Conservation (phyloP, 208 protist species). For the Leishmania turanica region DNA sequence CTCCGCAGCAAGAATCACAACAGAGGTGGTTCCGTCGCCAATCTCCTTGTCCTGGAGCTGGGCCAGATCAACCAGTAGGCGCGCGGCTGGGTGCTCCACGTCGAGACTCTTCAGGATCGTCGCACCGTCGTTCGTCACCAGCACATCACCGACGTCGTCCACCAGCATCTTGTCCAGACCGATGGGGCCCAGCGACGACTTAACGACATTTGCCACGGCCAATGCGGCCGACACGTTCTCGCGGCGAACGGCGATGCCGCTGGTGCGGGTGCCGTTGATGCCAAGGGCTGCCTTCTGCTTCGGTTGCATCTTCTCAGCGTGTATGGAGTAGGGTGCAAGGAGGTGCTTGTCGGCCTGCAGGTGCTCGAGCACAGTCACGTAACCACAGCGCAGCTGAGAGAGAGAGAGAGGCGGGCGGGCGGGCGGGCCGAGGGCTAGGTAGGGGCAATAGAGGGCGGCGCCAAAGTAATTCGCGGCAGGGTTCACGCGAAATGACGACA, state of each 20-base stretch:
- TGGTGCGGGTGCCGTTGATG: conserved; percentile 96
- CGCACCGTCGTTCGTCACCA: conserved; percentile 99
- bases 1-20: conserved; percentile 99
- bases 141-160: conserved; percentile 99
- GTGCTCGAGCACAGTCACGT: neutral
- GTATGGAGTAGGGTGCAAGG: conserved; percentile 3
- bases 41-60: conserved; percentile 99
- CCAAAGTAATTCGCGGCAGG: neutral
- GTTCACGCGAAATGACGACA: neutral
- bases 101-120: conserved; percentile 94
- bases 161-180: conserved; percentile 99
- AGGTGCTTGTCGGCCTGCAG: neutral
- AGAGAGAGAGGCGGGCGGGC: neutral
- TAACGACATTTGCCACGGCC: conserved; percentile 99
- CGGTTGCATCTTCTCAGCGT: conserved; percentile 63
- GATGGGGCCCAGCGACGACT: conserved; percentile 99
- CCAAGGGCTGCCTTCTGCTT: conserved; percentile 88
- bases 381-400: neutral
- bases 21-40: conserved; percentile 99
- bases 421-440: neutral
- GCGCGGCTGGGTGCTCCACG: conserved; percentile 95
- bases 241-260: conserved; percentile 95
- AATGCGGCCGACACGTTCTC: conserved; percentile 98
- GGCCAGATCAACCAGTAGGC: conserved; percentile 98
- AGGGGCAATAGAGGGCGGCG: neutral